Evolutionary conservation across 148 eudicot genomes (phyloP).

Genomic region (Linanthus parryae): DNA sequence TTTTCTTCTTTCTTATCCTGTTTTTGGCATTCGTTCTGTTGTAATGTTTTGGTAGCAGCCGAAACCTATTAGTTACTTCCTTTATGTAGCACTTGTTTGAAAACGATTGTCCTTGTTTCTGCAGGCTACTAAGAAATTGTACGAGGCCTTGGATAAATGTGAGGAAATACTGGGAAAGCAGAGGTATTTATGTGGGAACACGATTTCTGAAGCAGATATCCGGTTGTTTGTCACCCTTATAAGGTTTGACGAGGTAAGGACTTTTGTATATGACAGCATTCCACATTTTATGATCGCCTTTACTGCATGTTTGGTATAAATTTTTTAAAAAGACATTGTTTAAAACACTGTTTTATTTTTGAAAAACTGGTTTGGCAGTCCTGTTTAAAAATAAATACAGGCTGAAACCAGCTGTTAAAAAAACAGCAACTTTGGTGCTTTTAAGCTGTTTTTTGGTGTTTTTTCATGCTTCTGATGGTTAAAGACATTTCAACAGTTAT

Average conservation of each 20-base stretch:
- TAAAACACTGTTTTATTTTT: too few species aligned
- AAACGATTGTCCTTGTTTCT: constrained; percentile 1
- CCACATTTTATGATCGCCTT: not conserved
- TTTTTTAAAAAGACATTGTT: too few species aligned
- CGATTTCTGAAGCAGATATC: constrained; percentile 79
- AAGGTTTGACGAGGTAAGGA: constrained; percentile 85
- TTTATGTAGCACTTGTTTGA: not conserved
- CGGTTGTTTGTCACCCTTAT: constrained; percentile 83
- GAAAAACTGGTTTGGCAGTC: too few species aligned
- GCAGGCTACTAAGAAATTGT: constrained; percentile 68
- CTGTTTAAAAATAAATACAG: too few species aligned
- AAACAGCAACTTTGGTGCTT: too few species aligned
- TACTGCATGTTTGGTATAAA: too few species aligned
- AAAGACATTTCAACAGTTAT: too few species aligned
- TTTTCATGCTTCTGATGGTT: too few species aligned
- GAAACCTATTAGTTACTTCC: not conserved
- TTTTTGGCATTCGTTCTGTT: not conserved
- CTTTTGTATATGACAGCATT: not conserved
- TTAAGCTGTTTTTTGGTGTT: too few species aligned
- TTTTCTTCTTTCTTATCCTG: not conserved
- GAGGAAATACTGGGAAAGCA: constrained; percentile 74
- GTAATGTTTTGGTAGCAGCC: not conserved
- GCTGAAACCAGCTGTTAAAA: too few species aligned
- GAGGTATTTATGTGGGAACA: constrained; percentile 66
- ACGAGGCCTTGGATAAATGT: constrained; percentile 74